A percentile compares a stretch with the other conserved stretches of the same genome.
These are phyloP conservation scores for Starmerella sirachaensis DNA, from an alignment of 805 yeast species.

Conservation along the genomic window DNA sequence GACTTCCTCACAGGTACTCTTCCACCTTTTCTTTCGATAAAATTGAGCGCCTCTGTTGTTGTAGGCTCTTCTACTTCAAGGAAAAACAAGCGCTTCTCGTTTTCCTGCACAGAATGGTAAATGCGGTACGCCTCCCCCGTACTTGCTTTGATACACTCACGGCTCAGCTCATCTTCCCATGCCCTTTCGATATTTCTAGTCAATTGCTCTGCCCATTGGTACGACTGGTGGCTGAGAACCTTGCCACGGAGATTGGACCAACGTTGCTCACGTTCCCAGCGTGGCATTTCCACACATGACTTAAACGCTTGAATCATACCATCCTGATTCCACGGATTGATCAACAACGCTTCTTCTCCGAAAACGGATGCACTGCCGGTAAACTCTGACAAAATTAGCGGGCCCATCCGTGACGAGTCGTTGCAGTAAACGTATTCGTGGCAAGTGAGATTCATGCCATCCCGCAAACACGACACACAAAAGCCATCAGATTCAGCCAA, in stretches of 20 bases:
- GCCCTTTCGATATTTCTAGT: conserved; percentile 40
- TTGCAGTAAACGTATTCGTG: conserved; percentile 84
- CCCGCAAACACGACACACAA: conserved; percentile 82
- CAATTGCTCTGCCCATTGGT: conserved; percentile 57
- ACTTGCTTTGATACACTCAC: conserved; percentile 21
- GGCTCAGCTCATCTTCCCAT: conserved; percentile 40
- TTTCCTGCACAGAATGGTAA: conserved; percentile 6
- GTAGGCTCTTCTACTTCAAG: conserved; percentile 19
- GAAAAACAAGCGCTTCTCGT: conserved; percentile 15
- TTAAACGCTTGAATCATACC: conserved; percentile 54
- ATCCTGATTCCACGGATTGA: conserved; percentile 83
- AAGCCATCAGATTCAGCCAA: conserved; percentile 77
- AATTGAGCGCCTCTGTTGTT: conserved; percentile 8
- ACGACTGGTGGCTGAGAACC: conserved; percentile 57
- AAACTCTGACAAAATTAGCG: conserved; percentile 78
- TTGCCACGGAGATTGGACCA: conserved; percentile 53
- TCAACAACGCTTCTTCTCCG: conserved; percentile 51
- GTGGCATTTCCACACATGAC: conserved; percentile 51
- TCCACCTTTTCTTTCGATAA: conserved; percentile 4
- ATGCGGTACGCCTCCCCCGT: conserved; percentile 5
- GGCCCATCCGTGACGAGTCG: conserved; percentile 38
- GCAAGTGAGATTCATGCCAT: conserved; percentile 93
- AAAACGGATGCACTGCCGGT: conserved; percentile 86
- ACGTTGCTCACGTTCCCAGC: conserved; percentile 43
- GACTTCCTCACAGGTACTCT: conserved; percentile 1